phyloP scores from a whole-genome alignment of 495 filamentous ascomycete species.

The Hamigera avellanea region DNA sequence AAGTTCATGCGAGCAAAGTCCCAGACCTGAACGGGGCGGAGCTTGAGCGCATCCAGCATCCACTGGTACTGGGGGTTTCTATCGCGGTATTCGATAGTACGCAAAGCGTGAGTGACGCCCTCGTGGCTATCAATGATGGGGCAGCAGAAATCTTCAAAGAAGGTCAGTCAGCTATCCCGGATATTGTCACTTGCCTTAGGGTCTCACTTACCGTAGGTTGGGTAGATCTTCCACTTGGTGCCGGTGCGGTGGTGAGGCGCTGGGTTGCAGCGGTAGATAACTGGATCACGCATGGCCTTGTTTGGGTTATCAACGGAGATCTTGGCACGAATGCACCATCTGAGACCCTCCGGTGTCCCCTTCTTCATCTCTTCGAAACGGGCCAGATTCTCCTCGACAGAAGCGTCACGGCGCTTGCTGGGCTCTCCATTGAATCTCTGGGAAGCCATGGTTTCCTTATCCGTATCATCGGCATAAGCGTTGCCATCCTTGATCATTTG shows the following conservation, averaged over 20 bases:
- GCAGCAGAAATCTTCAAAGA: constrained; percentile 89
- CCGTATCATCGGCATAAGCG: constrained; percentile 84
- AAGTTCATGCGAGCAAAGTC: constrained; percentile 98
- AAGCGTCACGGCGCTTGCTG: constrained; percentile 62
- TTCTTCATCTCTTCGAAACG: constrained; percentile 85
- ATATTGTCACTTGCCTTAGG: too few species aligned
- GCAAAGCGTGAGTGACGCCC: constrained; percentile 87
- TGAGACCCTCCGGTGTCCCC: constrained; percentile 59
- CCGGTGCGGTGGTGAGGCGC: constrained; percentile 85
- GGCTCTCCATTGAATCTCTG: constrained; percentile 68
- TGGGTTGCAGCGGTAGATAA: constrained; percentile 82
- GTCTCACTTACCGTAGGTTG: too few species aligned
- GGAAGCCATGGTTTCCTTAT: constrained; percentile 72
- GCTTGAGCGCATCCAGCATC: constrained; percentile 77
- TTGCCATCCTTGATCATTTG: constrained; percentile 71
- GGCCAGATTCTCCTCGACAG: constrained; percentile 67
- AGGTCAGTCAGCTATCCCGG: too few species aligned
- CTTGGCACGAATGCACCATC: constrained; percentile 83
- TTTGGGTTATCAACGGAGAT: constrained; percentile 74
- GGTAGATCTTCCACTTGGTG: constrained; percentile 85
- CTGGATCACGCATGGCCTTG: constrained; percentile 81
- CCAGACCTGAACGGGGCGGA: constrained; percentile 90
- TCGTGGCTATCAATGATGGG: constrained; percentile 85
- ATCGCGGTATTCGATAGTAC: constrained; percentile 95
- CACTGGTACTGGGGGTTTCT: constrained; percentile 96